These are phyloP conservation scores for Trifolium repens DNA, from an alignment of 306 rosid genomes.

Conservation along the genomic window DNA sequence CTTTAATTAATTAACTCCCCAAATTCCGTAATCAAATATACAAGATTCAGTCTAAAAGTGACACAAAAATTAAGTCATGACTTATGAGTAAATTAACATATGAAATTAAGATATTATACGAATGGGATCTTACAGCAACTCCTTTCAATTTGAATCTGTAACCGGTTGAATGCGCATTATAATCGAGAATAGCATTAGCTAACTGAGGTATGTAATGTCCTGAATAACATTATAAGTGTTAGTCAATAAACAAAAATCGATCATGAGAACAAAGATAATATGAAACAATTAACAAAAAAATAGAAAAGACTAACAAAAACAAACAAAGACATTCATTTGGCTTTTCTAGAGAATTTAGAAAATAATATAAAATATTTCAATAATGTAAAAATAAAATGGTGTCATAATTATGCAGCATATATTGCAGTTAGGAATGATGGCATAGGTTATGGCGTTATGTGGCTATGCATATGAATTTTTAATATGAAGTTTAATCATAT, in stretches of 20 bases:
- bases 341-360: neutral
- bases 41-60: no score
- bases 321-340: neutral
- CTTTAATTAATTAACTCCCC: neutral
- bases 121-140: slow-evolving; percentile 68
- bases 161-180: slow-evolving; percentile 63
- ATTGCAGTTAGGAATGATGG: neutral
- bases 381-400: neutral
- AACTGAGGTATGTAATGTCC: slow-evolving; percentile 94
- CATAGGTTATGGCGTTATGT: neutral
- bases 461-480: neutral
- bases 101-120: slow-evolving; percentile 17
- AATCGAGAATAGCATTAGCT: slow-evolving; percentile 67
- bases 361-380: neutral
- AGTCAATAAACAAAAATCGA: neutral
- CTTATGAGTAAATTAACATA: slow-evolving; percentile 16
- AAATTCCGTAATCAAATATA: neutral
- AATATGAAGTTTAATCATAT: neutral
- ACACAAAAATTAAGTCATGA: neutral
- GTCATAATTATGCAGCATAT: neutral
- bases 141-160: slow-evolving; percentile 88
- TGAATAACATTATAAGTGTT: slow-evolving; percentile 36
- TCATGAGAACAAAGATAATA: neutral
- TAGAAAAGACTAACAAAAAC: neutral
- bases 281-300: neutral